These are phyloP conservation scores for Lindgomyces ingoldianus DNA, from an alignment of 495 filamentous ascomycete genomes.

Conservation along the genomic window DNA sequence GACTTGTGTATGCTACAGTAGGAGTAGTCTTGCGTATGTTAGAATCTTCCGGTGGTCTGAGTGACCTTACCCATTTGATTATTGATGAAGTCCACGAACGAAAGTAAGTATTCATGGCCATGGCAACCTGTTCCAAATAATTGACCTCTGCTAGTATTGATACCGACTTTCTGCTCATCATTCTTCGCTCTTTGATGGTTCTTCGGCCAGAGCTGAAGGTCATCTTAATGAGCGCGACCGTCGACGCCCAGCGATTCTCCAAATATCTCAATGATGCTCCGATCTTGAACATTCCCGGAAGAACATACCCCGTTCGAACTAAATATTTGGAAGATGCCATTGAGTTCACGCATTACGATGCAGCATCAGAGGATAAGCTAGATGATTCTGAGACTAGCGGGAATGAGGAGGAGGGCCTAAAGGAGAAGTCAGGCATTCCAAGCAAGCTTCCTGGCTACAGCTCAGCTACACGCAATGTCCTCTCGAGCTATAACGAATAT, in stretches of 20 bases:
- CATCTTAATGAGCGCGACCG: conserved; percentile 93
- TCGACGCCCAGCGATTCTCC: conserved; percentile 88
- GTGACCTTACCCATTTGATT: conserved; percentile 87
- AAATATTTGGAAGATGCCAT: conserved; percentile 91
- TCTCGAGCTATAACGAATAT: conserved; percentile 80
- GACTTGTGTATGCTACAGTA: conserved; percentile 80
- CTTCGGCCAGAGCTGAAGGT: conserved; percentile 75
- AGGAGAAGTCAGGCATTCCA: conserved; percentile 32
- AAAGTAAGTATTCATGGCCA: conserved; percentile 44
- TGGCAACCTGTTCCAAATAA: neutral
- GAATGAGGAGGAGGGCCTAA: conserved; percentile 54
- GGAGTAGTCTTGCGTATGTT: conserved; percentile 98
- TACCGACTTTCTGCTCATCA: conserved; percentile 89
- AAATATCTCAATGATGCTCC: conserved; percentile 82
- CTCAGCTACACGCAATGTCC: conserved; percentile 66
- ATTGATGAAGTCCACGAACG: conserved; percentile 95
- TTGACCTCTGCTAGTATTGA: conserved; percentile 63
- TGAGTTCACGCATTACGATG: conserved; percentile 60
- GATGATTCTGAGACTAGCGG: conserved; percentile 44
- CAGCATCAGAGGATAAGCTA: conserved; percentile 1
- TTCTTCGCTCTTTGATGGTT: conserved; percentile 76
- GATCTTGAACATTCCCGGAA: conserved; percentile 82
- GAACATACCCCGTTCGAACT: conserved; percentile 87
- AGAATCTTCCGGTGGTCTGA: conserved; percentile 78
- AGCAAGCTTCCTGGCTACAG: conserved; percentile 68